A percentile compares a stretch with the other conserved stretches of the same genome.
These are phyloP conservation scores for Haplosporangium sp. DNA, from an alignment of 371 early-diverging fungal genomes.

Conservation along the genomic window DNA sequence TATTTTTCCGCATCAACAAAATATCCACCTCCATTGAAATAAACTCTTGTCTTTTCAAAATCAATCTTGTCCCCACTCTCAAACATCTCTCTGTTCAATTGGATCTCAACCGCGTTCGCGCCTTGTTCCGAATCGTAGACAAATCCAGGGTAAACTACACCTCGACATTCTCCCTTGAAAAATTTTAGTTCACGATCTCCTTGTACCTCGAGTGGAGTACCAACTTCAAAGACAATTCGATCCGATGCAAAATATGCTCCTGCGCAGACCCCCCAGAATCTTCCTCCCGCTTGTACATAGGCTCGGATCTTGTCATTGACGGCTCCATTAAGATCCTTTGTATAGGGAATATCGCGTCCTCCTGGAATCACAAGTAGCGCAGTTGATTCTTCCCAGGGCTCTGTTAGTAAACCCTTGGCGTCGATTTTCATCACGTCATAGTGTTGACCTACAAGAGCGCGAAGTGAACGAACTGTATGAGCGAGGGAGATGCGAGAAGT, in stretches of 20 bases:
- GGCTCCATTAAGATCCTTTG: constrained; percentile 71
- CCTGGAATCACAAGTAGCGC: constrained; percentile 91
- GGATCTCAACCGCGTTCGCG: constrained; percentile 50
- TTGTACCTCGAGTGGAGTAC: constrained; percentile 73
- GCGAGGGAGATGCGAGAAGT: constrained; percentile 75
- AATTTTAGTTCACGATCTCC: constrained; percentile 83
- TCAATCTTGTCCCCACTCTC: constrained; percentile 3
- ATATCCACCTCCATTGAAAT: constrained; percentile 87
- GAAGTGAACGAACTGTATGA: constrained; percentile 76
- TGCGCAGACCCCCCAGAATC: constrained; percentile 93
- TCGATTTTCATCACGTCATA: constrained; percentile 92
- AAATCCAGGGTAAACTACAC: constrained; percentile 84
- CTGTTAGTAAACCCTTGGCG: constrained; percentile 70
- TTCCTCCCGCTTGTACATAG: constrained; percentile 87
- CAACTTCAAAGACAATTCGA: constrained; percentile 84
- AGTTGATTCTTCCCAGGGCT: constrained; percentile 91
- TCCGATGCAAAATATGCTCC: constrained; percentile 90
- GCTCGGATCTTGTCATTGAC: constrained; percentile 71
- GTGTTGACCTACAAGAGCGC: constrained; percentile 73
- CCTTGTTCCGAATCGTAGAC: constrained; percentile 85
- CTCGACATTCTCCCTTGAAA: constrained; percentile 78
- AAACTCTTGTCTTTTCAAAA: constrained; percentile 57
- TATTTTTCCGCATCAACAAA: constrained; percentile 70
- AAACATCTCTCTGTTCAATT: constrained; percentile 23
- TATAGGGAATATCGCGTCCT: constrained; percentile 89